Conservation (phyloP, 441 rosid genomes). For the Adansonia grandidieri region DNA sequence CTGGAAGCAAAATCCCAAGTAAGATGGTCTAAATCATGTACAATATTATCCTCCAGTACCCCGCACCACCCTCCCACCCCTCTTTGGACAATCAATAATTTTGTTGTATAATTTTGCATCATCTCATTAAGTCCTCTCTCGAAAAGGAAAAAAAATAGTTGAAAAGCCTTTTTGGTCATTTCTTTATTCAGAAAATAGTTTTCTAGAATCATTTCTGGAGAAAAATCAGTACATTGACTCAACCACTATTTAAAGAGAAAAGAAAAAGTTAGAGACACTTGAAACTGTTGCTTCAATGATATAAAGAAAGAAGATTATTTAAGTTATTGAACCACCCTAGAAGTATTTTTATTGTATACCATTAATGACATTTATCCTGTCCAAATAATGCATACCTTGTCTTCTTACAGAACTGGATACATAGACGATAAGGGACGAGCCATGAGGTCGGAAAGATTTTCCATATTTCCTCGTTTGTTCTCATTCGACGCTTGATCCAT, state of each 20-base stretch:
- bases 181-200: slow-evolving; percentile 13
- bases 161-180: slow-evolving; percentile 4
- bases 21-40: slow-evolving; percentile 14
- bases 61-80: too few relatives aligned
- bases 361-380: neutral
- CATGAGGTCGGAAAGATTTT: slow-evolving; percentile 93
- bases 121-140: neutral
- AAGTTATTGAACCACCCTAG: slow-evolving; percentile 22
- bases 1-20: slow-evolving; percentile 50
- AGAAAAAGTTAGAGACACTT: neutral
- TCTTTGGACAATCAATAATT: neutral
- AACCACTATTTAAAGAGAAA: slow-evolving; percentile 12
- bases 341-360: neutral
- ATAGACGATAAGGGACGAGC: slow-evolving; percentile 96
- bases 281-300: slow-evolving; percentile 10
- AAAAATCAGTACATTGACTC: neutral
- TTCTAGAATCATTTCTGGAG: neutral
- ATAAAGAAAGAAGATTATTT: slow-evolving; percentile 12
- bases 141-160: slow-evolving; percentile 1
- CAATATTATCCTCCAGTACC: neutral
- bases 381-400: slow-evolving; percentile 61
- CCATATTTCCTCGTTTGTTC: slow-evolving; percentile 98
- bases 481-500: slow-evolving; percentile 97
- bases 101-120: neutral
- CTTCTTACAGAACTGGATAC: slow-evolving; percentile 94